Base-by-base conservation (phyloP, 148 eudicot species). In the Dianthus caryophyllus region DNA sequence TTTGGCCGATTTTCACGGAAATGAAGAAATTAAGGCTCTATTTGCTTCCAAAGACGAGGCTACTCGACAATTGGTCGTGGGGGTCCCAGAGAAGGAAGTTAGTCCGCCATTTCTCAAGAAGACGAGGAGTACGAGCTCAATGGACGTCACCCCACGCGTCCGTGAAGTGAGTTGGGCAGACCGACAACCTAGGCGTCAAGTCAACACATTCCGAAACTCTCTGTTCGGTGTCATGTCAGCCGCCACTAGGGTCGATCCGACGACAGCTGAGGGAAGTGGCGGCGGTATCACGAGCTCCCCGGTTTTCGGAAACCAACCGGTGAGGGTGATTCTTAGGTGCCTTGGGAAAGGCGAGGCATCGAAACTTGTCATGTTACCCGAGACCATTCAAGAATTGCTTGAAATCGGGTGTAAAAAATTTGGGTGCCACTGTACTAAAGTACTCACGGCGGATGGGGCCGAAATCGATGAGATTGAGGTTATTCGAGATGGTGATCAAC, bases 401-500 rank as follows among this genome's bases (percentile, higher is more conserved):
- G 87, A 84, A 6, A 61, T 77, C 9, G 88, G 87, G 5, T 49
- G 73, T 41, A 75, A 77, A 50, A 91, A 76, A 64, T 91, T 88
- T 53, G 89, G 83, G n/a, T 55, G 77, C 39, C 52, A 24, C 61
- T 76, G 78, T 25, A 74, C 83, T 5, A 76, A 75, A 73, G 72
- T 87, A 39, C 22, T 79, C 8, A 76, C 79, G 0, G 64, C 57
- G 73, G 90, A 73, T 20, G 90, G 90, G 69, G 97, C 87, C 64
- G 76, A 81, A 67, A 50, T 91, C 36, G 93, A 91, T 53, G 88
- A 85, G 43, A 78, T 85, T 8, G 81, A 71, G 24, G 54, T 85
- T 2, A 74, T 92, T 61, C 79, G 96, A 78, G 97, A 92, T 38
- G 91, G 84, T 24, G 97, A 92, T 78, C 84, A 84, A 76, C 87